A percentile compares a stretch with the other conserved stretches of the same genome.
These are phyloP conservation scores for Neofusicoccum ribis DNA, from an alignment of 2,329 filamentous ascomycete genomes.

Conservation along the genomic window DNA sequence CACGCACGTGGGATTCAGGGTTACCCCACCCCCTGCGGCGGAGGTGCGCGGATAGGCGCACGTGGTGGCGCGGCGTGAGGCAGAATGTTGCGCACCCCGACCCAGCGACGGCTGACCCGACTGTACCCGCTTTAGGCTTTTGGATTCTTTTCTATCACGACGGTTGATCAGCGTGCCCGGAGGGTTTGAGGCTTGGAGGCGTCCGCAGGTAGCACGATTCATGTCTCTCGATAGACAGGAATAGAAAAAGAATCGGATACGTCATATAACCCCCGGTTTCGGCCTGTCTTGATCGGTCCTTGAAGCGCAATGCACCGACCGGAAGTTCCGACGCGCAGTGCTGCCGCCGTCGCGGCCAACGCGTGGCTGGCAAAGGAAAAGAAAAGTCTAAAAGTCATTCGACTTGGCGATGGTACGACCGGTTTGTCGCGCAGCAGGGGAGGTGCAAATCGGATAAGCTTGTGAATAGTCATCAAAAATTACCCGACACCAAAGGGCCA, in stretches of 20 bases:
- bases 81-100: neutral
- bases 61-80: conserved; percentile 2
- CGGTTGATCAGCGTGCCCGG: neutral
- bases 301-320: neutral
- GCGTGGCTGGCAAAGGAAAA: neutral
- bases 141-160: neutral
- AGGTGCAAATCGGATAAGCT: neutral
- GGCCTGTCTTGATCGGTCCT: neutral
- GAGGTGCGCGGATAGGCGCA: conserved; percentile 4
- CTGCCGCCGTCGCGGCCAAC: neutral
- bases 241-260: neutral
- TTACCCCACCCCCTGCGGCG: conserved; percentile 8
- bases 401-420: neutral
- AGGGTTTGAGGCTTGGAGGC: neutral
- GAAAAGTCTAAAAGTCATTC: neutral
- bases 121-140: neutral
- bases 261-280: neutral
- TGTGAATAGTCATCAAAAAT: neutral
- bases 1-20: conserved; percentile 8
- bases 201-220: neutral
- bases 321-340: too few species aligned
- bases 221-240: conserved; percentile 9
- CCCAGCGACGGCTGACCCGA: neutral
- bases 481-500: neutral
- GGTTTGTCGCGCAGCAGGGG: neutral